A percentile compares a stretch with the other conserved stretches of the same genome.
Evolutionary conservation across 495 filamentous ascomycete genomes (phyloP).

Genomic region (Aspergillus asperescens): DNA sequence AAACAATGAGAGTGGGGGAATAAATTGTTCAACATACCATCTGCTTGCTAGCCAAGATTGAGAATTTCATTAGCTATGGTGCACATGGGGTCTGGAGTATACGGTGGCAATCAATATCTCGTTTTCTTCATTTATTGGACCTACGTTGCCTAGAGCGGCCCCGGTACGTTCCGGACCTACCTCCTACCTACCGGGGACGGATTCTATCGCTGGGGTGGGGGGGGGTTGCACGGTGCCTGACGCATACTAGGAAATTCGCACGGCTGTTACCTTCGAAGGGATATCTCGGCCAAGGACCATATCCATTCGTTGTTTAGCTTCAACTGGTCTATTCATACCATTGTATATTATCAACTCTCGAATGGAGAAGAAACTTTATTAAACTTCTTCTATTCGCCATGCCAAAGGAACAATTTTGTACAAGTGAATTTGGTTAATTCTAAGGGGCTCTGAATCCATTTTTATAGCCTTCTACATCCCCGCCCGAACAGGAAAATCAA

Average conservation of each 20-base stretch:
- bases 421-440: background rate
- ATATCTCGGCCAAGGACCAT: background rate
- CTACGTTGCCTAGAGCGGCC: background rate
- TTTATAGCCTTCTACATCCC: conserved; percentile 11
- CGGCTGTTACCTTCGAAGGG: background rate
- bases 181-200: background rate
- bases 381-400: background rate
- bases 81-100: conserved; percentile 12
- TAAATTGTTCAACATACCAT: background rate
- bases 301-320: conserved; percentile 3
- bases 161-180: background rate
- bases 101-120: background rate
- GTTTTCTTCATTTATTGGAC: background rate
- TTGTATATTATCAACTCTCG: conserved; percentile 9
- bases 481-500: conserved; percentile 2
- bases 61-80: conserved; percentile 6
- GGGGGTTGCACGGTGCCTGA: background rate
- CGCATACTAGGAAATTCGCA: background rate
- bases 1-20: background rate
- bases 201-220: background rate
- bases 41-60: background rate
- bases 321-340: background rate
- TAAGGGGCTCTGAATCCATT: background rate
- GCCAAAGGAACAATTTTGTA: background rate
- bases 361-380: background rate